phyloP scores from a whole-genome alignment of 805 yeast species.

The Schizosaccharomyces japonicus region DNA sequence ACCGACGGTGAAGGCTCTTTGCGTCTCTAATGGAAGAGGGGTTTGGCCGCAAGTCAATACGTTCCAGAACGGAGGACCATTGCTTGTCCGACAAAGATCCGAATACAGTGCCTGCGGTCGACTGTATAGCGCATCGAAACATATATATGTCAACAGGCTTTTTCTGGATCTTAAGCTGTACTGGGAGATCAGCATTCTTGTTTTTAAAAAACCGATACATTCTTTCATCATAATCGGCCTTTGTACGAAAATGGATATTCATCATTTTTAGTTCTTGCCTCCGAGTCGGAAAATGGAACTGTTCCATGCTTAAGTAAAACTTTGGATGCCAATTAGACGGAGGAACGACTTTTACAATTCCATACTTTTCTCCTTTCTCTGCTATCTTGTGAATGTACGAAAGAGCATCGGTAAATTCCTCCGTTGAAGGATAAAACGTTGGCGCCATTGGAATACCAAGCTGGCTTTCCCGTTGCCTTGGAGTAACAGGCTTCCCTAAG shows the following conservation, averaged over 20 bases:
- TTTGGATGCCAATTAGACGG: constrained; percentile 26
- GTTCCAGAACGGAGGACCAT: too few species aligned
- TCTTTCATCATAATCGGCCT: constrained; percentile 16
- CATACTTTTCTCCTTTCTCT: constrained; percentile 32
- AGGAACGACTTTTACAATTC: constrained; percentile 54
- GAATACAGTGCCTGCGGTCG: too few species aligned
- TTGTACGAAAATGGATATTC: constrained; percentile 17
- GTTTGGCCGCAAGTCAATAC: too few species aligned
- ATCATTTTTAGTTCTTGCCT: constrained; percentile 17
- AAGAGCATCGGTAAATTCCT: constrained; percentile 41
- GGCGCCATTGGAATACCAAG: constrained; percentile 28
- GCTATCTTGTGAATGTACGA: constrained; percentile 32
- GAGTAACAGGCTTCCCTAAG: too few species aligned
- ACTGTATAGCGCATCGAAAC: constrained; percentile 6
- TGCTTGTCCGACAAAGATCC: too few species aligned
- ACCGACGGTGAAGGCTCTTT: neutral
- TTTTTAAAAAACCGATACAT: constrained; percentile 16
- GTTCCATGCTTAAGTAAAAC: constrained; percentile 16
- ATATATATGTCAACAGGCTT: constrained; percentile 14
- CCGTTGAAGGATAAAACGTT: constrained; percentile 27
- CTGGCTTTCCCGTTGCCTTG: constrained; percentile 9
- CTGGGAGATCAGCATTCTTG: constrained; percentile 10
- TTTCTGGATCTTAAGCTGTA: constrained; percentile 13
- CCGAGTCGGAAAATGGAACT: constrained; percentile 16
- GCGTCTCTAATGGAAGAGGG: neutral